Evolutionary conservation across 192 early-diverging fungal species (phyloP).

Genomic region (Backusella liffmaniae): DNA sequence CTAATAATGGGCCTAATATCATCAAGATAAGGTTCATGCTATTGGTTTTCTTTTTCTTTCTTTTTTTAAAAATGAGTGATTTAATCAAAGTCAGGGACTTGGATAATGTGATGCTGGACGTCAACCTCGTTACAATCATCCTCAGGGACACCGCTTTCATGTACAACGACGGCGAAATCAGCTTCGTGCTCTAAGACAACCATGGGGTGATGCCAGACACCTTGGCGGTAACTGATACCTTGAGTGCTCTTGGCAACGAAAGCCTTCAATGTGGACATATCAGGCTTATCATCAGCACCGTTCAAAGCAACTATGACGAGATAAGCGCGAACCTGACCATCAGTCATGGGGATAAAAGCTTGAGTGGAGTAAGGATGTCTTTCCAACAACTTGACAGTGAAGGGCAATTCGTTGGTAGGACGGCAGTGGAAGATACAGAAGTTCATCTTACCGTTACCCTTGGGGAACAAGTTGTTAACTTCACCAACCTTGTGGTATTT

Average conservation of each 20-base stretch:
- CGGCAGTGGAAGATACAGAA: conserved; percentile 69
- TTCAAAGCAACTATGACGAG: conserved; percentile 83
- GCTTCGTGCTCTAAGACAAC: conserved; percentile 61
- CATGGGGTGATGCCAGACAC: conserved; percentile 93
- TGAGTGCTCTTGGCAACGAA: conserved; percentile 71
- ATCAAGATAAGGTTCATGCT: conserved; percentile 1
- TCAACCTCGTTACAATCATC: conserved; percentile 75
- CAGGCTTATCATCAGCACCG: conserved; percentile 66
- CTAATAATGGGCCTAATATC: not conserved
- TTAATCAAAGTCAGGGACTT: conserved; percentile 25
- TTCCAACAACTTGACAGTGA: conserved; percentile 75
- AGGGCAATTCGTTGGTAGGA: conserved; percentile 44
- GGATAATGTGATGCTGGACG: conserved; percentile 22
- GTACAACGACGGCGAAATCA: conserved; percentile 73
- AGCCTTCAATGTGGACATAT: conserved; percentile 68
- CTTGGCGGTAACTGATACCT: conserved; percentile 80
- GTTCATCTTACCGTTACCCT: conserved; percentile 54
- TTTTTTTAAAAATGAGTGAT: not conserved
- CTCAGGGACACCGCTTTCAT: conserved; percentile 69
- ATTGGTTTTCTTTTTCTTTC: not conserved
- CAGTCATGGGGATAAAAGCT: conserved; percentile 80
- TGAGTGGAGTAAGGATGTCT: conserved; percentile 84
- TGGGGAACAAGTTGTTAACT: conserved; percentile 52
- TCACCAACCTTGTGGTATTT: conserved; percentile 67
- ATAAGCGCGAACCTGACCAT: conserved; percentile 51